Conservation (phyloP, 805 yeast species). For the Dipodascus geniculatus region DNA sequence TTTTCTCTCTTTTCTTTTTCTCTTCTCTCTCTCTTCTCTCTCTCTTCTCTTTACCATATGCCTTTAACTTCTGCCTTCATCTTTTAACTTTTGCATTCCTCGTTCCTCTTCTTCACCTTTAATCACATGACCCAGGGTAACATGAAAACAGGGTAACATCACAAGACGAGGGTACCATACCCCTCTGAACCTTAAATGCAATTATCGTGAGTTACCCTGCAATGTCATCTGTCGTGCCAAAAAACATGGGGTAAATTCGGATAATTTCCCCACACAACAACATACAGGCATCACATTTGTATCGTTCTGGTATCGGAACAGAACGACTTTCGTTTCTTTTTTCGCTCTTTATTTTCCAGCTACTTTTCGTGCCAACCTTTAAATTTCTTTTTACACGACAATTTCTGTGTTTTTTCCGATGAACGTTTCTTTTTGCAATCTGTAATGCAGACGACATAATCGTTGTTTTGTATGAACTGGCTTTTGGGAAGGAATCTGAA, state of each 20-base stretch:
- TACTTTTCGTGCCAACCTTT: background rate
- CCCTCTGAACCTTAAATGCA: background rate
- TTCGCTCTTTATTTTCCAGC: too few species aligned
- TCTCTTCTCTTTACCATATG: background rate
- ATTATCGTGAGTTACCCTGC: background rate
- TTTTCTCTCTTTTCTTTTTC: background rate
- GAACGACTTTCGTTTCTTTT: too few species aligned
- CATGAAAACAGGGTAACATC: too few species aligned
- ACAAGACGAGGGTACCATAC: background rate
- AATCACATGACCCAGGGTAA: too few species aligned
- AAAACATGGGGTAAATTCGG: background rate
- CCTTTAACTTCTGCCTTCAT: background rate
- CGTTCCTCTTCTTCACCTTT: background rate
- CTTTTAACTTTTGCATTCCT: background rate
- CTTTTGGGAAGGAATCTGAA: too few species aligned
- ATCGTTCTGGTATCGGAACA: too few species aligned
- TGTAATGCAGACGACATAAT: background rate
- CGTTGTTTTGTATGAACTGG: too few species aligned
- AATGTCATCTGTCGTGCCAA: too few species aligned
- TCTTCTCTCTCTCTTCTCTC: background rate
- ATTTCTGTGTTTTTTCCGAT: background rate
- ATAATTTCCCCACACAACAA: background rate
- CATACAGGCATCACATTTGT: background rate
- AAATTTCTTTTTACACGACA: background rate
- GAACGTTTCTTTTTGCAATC: constrained; percentile 2